phyloP scores from a whole-genome alignment of 768 basidiomycete genomes.

The Dioszegia hungarica region DNA sequence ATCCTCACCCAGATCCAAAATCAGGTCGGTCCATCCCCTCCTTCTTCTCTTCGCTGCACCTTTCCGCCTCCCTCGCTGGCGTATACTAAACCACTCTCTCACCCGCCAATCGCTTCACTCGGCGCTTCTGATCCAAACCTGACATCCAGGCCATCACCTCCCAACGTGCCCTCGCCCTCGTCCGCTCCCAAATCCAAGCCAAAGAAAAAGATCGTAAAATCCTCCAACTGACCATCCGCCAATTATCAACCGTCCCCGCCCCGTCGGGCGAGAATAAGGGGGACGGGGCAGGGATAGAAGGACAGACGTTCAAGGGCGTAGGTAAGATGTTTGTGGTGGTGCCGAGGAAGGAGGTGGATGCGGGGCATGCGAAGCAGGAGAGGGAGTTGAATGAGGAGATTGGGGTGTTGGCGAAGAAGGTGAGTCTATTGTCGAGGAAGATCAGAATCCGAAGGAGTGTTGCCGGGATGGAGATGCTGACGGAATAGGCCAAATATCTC shows the following conservation, averaged over 20 bases:
- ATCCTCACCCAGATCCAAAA: constrained; percentile 89
- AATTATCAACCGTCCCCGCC: constrained; percentile 61
- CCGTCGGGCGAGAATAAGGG: not conserved
- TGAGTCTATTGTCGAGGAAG: too few species aligned
- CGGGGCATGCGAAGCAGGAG: constrained; percentile 67
- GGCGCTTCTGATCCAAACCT: not conserved
- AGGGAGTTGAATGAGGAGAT: constrained; percentile 82
- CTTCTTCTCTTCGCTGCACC: not conserved
- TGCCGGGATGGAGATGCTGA: too few species aligned
- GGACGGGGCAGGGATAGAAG: constrained; percentile 54
- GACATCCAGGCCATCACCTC: constrained; percentile 62
- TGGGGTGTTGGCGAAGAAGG: constrained; percentile 77
- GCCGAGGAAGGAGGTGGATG: constrained; percentile 72
- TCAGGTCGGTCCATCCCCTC: constrained; percentile 51
- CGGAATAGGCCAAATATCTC: constrained; percentile 80
- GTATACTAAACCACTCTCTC: too few species aligned
- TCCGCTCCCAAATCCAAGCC: constrained; percentile 66
- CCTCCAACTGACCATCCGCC: constrained; percentile 79
- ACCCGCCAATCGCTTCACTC: too few species aligned
- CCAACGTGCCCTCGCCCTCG: constrained; percentile 67
- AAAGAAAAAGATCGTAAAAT: constrained; percentile 89
- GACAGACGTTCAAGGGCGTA: constrained; percentile 86
- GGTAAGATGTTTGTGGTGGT: constrained; percentile 97
- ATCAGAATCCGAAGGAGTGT: too few species aligned
- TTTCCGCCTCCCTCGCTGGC: not conserved